These are phyloP conservation scores for Solanum pinnatisectum DNA, from an alignment of 257 asterid species.

Conservation along the genomic window DNA sequence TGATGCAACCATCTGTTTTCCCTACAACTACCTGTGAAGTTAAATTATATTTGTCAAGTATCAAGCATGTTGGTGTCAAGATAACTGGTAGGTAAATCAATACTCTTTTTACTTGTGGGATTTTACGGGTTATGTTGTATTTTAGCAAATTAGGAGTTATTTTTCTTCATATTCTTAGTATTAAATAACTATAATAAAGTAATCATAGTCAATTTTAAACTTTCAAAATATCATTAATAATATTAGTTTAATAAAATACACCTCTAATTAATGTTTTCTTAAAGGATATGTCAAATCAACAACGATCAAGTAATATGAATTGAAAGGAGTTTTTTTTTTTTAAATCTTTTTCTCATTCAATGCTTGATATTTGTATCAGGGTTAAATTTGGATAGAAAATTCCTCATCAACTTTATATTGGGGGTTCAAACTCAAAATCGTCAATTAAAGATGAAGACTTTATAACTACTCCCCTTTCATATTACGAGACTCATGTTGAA, in stretches of 20 bases:
- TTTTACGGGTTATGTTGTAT: not conserved
- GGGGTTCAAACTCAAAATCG: not conserved
- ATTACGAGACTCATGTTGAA: not conserved
- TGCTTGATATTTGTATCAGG: not conserved
- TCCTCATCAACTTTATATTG: not conserved
- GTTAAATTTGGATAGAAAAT: not conserved
- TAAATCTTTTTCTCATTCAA: not conserved
- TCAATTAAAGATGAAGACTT: not conserved
- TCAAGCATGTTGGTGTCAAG: not conserved
- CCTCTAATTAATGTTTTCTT: not conserved
- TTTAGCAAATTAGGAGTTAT: not conserved
- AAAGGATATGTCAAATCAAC: not conserved
- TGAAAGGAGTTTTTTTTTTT: not conserved
- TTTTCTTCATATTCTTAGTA: not conserved
- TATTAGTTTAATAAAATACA: not conserved
- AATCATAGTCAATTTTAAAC: not conserved
- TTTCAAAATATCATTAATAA: not conserved
- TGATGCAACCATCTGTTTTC: not conserved
- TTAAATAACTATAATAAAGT: not conserved
- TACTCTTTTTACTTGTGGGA: not conserved
- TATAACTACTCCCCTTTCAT: not conserved
- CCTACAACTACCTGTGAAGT: not conserved
- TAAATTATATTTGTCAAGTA: not conserved
- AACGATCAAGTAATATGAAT: not conserved
- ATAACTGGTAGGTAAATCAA: not conserved